phyloP scores from a whole-genome alignment of 2,329 filamentous ascomycete species.

The Penicillium concentricum region DNA sequence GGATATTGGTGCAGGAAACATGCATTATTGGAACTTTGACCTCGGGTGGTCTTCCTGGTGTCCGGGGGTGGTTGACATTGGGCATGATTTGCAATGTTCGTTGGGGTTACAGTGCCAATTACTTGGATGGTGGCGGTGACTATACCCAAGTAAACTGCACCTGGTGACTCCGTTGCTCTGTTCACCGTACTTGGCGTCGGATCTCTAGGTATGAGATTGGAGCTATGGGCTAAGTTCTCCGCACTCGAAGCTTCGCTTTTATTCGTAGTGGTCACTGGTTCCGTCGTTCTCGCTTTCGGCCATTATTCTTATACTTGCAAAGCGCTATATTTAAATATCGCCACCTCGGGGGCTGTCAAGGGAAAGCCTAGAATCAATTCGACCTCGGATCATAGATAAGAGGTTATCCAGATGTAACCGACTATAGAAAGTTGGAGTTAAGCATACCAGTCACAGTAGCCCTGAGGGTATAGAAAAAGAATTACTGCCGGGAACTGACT shows the following conservation, averaged over 20 bases:
- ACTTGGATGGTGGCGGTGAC: background rate
- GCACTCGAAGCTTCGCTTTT: background rate
- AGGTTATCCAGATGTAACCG: background rate
- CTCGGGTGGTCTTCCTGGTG: background rate
- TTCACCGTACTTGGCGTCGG: slow-evolving; percentile 2
- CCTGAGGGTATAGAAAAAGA: too few relatives aligned
- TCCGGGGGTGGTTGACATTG: background rate
- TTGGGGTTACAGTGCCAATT: background rate
- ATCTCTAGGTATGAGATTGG: background rate
- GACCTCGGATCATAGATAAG: background rate
- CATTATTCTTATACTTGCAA: background rate
- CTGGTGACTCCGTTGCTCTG: background rate
- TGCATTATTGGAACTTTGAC: slow-evolving; percentile 13
- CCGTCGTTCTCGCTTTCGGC: background rate
- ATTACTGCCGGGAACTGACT: background rate
- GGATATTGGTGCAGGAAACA: slow-evolving; percentile 9
- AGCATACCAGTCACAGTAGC: background rate
- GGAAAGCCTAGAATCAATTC: background rate
- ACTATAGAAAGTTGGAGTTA: background rate
- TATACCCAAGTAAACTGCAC: background rate
- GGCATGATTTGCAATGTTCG: background rate
- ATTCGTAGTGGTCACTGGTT: background rate
- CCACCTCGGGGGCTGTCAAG: background rate
- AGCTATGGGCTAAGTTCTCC: background rate
- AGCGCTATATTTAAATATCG: background rate